Evolutionary conservation across 2,329 filamentous ascomycete species (phyloP), one percentile per base, ranked within the genome.

Genomic region (Arthroderma uncinatum): DNA sequence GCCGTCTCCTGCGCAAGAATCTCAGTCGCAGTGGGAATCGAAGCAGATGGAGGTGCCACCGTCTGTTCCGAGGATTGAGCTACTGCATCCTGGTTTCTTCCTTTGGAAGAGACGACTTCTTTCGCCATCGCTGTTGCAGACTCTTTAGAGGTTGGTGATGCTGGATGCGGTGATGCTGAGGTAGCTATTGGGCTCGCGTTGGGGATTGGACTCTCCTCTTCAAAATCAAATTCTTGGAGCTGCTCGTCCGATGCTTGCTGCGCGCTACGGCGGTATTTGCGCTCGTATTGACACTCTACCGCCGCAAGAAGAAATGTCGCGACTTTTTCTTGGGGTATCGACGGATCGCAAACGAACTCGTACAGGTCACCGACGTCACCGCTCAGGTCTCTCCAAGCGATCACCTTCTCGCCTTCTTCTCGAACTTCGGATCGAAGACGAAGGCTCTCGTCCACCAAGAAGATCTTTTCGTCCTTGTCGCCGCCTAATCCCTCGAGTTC

Each of bases 391-490:
- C 87, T 85, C 93, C 93, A 98, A 59, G 92, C 92, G 62, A 98
- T 81, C 7, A 97, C 84, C 67, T 87, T 89, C 64, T 94, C 87
- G 21, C 87, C 87, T 37, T 83, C 84, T 61, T 89, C 83, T 62
- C 91, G 82, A 61, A 86, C 81, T 69, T 94, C 89, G 44, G 89
- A 86, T 58, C 92, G 85, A 67, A 98, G 89, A 68, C 89, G 89
- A 37, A 98, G 79, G 56, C 83, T 82, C 71, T 96, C 86, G 80
- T 97, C 92, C n/a, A 98, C 84, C 52, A 97, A 74, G 69, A 97
- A 98, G 0, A 86, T 92, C 77, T 95, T 96, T 75, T 98, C 93
- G 85, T 98, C 94, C 65, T 90, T 89, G 67, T 96, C 91, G 28
- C 79, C 79, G 23, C 59, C 55, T 56, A 93, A 78, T n/a, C 82